Conservation (phyloP, 1,284 basidiomycete genomes). For the Sporisorium graminicola region DNA sequence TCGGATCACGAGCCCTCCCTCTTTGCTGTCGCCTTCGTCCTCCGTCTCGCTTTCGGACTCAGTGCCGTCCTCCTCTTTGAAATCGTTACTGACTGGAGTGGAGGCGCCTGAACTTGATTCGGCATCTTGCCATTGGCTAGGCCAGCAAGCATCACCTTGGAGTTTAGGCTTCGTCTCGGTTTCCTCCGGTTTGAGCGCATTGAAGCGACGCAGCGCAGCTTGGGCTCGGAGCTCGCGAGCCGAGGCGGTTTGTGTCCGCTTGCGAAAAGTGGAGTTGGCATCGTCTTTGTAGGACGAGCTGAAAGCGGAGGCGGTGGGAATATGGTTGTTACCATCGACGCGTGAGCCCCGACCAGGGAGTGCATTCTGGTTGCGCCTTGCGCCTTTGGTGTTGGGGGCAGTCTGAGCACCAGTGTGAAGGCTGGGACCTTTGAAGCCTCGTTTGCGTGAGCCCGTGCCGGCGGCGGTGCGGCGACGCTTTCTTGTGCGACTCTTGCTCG, state of each 20-base stretch:
- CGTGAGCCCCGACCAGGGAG: slow-evolving; percentile 49
- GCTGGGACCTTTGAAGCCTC: slow-evolving; percentile 47
- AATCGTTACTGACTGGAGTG: background rate
- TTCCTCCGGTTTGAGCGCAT: slow-evolving; percentile 14
- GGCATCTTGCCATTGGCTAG: background rate
- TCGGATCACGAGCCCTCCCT: slow-evolving; percentile 27
- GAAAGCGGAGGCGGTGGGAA: slow-evolving; percentile 43
- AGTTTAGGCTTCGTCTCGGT: background rate
- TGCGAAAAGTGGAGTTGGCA: slow-evolving; percentile 59
- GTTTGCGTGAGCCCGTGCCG: slow-evolving; percentile 14
- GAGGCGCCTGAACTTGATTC: slow-evolving; percentile 1
- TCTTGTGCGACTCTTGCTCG: slow-evolving; percentile 19
- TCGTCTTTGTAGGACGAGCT: slow-evolving; percentile 50
- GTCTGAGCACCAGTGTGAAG: slow-evolving; percentile 62
- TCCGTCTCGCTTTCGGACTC: slow-evolving; percentile 29
- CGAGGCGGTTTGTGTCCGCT: slow-evolving; percentile 36
- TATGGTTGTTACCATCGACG: slow-evolving; percentile 51
- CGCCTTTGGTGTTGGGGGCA: slow-evolving; percentile 45
- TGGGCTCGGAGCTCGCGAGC: slow-evolving; percentile 49
- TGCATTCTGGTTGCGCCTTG: slow-evolving; percentile 25
- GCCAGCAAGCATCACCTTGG: slow-evolving; percentile 11
- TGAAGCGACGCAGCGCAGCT: slow-evolving; percentile 40
- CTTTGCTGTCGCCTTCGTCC: slow-evolving; percentile 24
- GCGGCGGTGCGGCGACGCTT: slow-evolving; percentile 25
- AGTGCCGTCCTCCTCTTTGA: slow-evolving; percentile 21